Evolutionary conservation across 352 stramenopile species (phyloP).

Genomic region (Phytopythium helicoides): DNA sequence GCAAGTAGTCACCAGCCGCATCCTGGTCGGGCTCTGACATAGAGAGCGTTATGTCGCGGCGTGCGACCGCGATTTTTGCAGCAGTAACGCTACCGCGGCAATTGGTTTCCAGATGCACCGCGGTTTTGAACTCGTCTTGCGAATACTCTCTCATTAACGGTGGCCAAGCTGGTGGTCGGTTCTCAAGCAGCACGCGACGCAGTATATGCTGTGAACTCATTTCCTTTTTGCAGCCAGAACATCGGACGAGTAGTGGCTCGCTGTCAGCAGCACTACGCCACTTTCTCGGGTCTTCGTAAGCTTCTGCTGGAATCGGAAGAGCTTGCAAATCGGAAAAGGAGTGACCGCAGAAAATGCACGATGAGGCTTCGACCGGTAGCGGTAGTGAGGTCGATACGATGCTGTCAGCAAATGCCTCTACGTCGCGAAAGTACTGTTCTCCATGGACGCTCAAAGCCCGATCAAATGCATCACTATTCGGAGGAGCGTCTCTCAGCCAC

Average conservation of each 20-base stretch:
- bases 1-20: background rate
- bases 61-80: background rate
- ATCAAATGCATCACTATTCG: background rate
- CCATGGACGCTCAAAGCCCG: background rate
- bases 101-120: background rate
- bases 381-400: background rate
- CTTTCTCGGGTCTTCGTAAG: background rate
- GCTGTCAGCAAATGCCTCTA: background rate
- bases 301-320: background rate
- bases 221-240: background rate
- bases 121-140: background rate
- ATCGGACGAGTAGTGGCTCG: background rate
- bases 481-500: background rate
- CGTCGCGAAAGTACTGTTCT: background rate
- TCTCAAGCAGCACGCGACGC: background rate
- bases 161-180: background rate
- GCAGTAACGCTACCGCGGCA: background rate
- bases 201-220: background rate
- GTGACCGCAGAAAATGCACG: background rate
- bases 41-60: background rate
- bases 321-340: background rate
- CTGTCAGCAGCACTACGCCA: background rate
- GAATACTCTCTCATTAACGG: background rate
- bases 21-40: background rate
- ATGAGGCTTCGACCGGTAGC: background rate